Conservation (phyloP, 1,284 basidiomycete species). For the Moesziomyces aphidis region DNA sequence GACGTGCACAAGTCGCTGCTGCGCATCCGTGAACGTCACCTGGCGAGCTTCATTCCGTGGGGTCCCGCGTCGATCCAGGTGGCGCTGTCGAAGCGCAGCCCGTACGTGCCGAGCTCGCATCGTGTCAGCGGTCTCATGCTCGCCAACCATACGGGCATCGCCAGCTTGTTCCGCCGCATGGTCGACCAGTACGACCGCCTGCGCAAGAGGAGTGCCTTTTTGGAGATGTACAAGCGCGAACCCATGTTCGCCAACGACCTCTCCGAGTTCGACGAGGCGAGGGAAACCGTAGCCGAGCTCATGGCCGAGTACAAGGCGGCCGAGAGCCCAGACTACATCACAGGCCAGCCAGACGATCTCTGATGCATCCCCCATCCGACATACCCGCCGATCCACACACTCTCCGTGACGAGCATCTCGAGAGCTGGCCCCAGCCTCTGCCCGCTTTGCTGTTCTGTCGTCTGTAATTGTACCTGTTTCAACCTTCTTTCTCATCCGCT, state of each 20-base stretch:
- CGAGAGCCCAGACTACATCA: conserved; percentile 59
- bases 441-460: neutral
- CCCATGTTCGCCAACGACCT: conserved; percentile 69
- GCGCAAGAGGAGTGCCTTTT: conserved; percentile 88
- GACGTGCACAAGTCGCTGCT: conserved; percentile 98
- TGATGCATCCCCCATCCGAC: conserved; percentile 8
- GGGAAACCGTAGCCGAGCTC: conserved; percentile 63
- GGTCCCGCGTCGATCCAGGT: conserved; percentile 98
- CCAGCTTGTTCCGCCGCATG: conserved; percentile 86
- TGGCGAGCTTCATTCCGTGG: conserved; percentile 99
- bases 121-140: conserved; percentile 98
- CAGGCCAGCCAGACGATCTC: conserved; percentile 43
- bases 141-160: conserved; percentile 97
- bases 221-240: conserved; percentile 99
- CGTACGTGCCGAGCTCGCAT: conserved; percentile 84
- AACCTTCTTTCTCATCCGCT: neutral
- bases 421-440: no score
- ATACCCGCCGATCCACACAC: conserved; percentile 8
- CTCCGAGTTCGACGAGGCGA: conserved; percentile 64
- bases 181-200: conserved; percentile 93
- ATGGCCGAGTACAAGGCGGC: conserved; percentile 66
- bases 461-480: conserved; percentile 32
- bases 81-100: conserved; percentile 89
- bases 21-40: conserved; percentile 92
- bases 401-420: neutral